Base-by-base conservation (phyloP, 2,329 filamentous ascomycete species). In the Talaromyces verruculosus region DNA sequence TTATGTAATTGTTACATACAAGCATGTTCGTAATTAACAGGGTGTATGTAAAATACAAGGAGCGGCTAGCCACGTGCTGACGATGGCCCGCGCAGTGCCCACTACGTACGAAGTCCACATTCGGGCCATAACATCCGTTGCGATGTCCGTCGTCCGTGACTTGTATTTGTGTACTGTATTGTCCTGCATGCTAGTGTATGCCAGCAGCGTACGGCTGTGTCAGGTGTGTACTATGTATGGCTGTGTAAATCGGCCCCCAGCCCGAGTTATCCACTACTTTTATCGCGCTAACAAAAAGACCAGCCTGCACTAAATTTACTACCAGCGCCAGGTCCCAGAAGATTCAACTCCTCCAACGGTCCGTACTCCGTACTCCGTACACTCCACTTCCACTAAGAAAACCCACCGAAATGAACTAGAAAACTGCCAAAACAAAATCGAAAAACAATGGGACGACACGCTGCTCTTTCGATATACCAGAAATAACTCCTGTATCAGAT, bases 241-340 rank as follows among this genome's bases (percentile, higher is more conserved):
- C 22, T 30, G 5, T 51, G 47, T 51, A 51, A 22, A 49, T n/a
- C 59, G 59, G 59, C 59, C 41, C 41, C 41, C 41, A 49, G 25
- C 61, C 61, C 61, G 61, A 63, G 61, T 15, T 63, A 43, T 43
- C 47, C 47, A 47, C 61, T 63, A 43, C n/a, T 43, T 33, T 61
- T 11, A 22, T 6, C 10, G 33, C 37, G 33, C 28, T 28, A 41
- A n/a, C 17, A n/a, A 33, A n/a, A 33, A 15, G n/a, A 19, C 28
- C n/a, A 30, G 25, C 25, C 47, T 33, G 28, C 13, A 33, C 28
- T 49, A 49, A n/a, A 33, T 30, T 13, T 2, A 19, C 28, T 25
- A 47, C 11, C 43, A 45, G n/a, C n/a, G n/a, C 43, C 22, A 22
- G 19, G 43, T 22, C 43, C 43, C 19, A 47, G 8, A 5, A 49